These are phyloP conservation scores for Hypoxylon sp. DNA, from an alignment of 2,329 filamentous ascomycete genomes.

Conservation along the genomic window DNA sequence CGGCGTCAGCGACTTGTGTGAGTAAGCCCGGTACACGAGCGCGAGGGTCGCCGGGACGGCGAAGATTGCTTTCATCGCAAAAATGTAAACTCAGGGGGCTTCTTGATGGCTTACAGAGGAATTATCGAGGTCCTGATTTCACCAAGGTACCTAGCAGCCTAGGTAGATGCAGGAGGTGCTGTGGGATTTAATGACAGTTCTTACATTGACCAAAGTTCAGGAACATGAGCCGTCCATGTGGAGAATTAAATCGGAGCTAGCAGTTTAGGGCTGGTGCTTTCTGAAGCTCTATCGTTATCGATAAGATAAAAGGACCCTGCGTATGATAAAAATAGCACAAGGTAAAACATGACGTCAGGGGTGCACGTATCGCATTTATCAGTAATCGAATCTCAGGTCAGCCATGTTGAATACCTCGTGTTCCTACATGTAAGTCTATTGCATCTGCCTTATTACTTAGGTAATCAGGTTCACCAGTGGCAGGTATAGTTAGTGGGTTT, in stretches of 20 bases:
- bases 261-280: constrained; percentile 8
- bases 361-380: neutral
- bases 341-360: neutral
- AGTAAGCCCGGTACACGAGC: constrained; percentile 77
- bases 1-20: constrained; percentile 83
- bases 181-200: neutral
- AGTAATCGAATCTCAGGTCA: too few relatives aligned
- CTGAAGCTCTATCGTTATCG: constrained; percentile 5
- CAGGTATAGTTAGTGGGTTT: too few relatives aligned
- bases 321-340: neutral
- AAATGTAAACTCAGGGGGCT: neutral
- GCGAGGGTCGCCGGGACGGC: constrained; percentile 71
- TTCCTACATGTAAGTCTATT: too few relatives aligned
- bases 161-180: neutral
- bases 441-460: too few relatives aligned
- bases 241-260: constrained; percentile 5
- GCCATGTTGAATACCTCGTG: too few relatives aligned
- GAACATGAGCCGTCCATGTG: constrained; percentile 6
- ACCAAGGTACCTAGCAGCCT: neutral
- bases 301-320: constrained; percentile 4
- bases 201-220: neutral
- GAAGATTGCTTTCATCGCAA: constrained; percentile 70
- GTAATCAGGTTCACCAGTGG: too few relatives aligned
- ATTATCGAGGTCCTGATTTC: neutral
- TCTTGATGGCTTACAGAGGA: neutral